Evolutionary conservation across 2,329 filamentous ascomycete genomes (phyloP).

Genomic region (Graphilbum ipis-grandicollis): DNA sequence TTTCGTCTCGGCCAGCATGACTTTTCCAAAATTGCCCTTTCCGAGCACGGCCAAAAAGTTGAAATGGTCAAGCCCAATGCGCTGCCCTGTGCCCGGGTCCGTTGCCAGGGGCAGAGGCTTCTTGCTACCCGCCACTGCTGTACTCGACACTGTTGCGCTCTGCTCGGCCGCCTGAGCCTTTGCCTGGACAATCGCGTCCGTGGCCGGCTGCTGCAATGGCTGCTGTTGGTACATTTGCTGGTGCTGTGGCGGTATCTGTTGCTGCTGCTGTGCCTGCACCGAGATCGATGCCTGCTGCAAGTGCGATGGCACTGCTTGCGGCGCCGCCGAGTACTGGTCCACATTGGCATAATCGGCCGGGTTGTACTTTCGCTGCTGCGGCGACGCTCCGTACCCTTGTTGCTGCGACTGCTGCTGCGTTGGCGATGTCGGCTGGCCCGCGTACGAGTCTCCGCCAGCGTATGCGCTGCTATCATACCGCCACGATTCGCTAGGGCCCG

Average conservation of each 20-base stretch:
- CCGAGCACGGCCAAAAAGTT: conserved; percentile 96
- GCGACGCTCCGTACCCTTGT: conserved; percentile 16
- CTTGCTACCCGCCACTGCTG: conserved; percentile 19
- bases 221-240: not conserved
- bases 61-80: conserved; percentile 95
- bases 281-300: conserved; percentile 10
- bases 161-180: conserved; percentile 24
- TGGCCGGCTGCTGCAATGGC: conserved; percentile 14
- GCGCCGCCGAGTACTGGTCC: conserved; percentile 25
- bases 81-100: conserved; percentile 54
- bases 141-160: conserved; percentile 16
- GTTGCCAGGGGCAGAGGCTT: conserved; percentile 56
- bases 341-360: conserved; percentile 58
- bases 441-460: conserved; percentile 14
- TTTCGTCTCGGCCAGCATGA: conserved; percentile 98
- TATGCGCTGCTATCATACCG: conserved; percentile 15
- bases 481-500: conserved; percentile 10
- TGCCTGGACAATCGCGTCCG: conserved; percentile 17
- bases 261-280: conserved; percentile 10
- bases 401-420: conserved; percentile 12
- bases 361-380: conserved; percentile 55
- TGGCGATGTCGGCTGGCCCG: conserved; percentile 1
- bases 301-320: conserved; percentile 13
- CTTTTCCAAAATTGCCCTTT: conserved; percentile 98
- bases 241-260: not conserved